Percentiles rank a stretch among this genome's conserved stretches.
These are phyloP conservation scores for Pinguiococcus pyrenoidosus DNA, from an alignment of 108 stramenopile genomes.

Conservation along the genomic window DNA sequence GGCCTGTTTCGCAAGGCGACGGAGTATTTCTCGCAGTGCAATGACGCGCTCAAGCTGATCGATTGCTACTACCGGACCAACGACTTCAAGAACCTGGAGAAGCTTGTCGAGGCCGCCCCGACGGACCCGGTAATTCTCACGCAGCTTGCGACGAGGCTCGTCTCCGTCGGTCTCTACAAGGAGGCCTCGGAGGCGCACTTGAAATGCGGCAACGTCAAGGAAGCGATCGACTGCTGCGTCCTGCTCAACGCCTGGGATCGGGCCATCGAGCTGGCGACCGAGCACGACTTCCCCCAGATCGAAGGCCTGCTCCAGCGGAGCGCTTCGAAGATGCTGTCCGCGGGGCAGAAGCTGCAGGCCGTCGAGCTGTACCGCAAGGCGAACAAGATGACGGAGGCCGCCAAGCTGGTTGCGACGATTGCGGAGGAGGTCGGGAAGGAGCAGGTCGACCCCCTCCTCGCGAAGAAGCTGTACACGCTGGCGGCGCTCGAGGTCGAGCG, in stretches of 20 bases:
- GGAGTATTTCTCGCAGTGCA: conserved; percentile 30
- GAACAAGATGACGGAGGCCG: conserved; percentile 39
- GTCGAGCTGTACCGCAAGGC: conserved; percentile 49
- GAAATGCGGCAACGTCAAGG: conserved; percentile 31
- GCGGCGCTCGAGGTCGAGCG: conserved; percentile 49
- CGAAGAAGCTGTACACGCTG: conserved; percentile 50
- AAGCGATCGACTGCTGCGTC: conserved; percentile 44
- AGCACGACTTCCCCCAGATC: conserved; percentile 46
- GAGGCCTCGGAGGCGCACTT: conserved; percentile 28
- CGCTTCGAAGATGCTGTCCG: conserved; percentile 21
- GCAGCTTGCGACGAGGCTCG: conserved; percentile 31
- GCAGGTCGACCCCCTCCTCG: conserved; percentile 25
- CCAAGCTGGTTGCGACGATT: conserved; percentile 32
- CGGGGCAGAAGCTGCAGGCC: conserved; percentile 30
- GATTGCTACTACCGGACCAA: conserved; percentile 40
- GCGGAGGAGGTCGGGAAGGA: conserved; percentile 33
- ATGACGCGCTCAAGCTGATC: conserved; percentile 16
- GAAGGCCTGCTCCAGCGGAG: conserved; percentile 38
- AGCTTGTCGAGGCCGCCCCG: conserved; percentile 22
- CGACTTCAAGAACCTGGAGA: conserved; percentile 27
- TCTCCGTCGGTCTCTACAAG: conserved; percentile 30
- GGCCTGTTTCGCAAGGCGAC: conserved; percentile 36
- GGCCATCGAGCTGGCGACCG: conserved; percentile 41
- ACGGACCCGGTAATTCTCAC: no score
- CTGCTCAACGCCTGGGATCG: conserved; percentile 41